Percentiles rank a stretch among this genome's conserved stretches.
Conservation (phyloP, 1,284 basidiomycete species). For the Trichosporon sp. region DNA sequence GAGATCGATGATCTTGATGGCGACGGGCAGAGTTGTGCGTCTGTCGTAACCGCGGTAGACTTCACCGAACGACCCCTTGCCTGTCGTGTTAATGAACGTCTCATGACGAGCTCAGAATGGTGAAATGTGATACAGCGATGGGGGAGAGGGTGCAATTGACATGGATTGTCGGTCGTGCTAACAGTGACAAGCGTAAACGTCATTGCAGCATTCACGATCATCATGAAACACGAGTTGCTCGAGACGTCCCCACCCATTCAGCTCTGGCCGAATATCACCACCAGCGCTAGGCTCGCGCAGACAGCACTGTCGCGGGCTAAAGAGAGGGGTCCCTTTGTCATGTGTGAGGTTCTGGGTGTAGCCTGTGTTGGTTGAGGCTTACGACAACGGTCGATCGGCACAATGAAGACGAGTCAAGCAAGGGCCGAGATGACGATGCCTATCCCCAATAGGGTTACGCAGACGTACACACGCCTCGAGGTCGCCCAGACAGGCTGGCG, state of each 20-base stretch:
- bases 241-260: background rate
- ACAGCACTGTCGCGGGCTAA: background rate
- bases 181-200: background rate
- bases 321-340: background rate
- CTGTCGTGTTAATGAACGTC: constrained; percentile 56
- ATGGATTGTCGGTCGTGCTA: background rate
- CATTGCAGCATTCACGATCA: background rate
- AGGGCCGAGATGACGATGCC: background rate
- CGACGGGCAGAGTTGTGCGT: constrained; percentile 86
- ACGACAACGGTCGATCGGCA: background rate
- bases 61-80: constrained; percentile 95
- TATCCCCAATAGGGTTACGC: background rate
- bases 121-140: background rate
- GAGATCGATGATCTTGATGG: constrained; percentile 98
- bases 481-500: too few relatives aligned
- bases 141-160: background rate
- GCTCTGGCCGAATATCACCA: background rate
- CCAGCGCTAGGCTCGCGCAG: background rate
- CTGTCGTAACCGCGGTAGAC: constrained; percentile 98
- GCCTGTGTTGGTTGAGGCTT: background rate
- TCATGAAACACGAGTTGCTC: background rate
- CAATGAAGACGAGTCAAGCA: background rate
- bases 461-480: background rate
- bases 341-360: background rate
- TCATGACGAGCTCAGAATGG: background rate